Conservation (phyloP, 2,329 filamentous ascomycete species). For the Parafenestella ontariensis region DNA sequence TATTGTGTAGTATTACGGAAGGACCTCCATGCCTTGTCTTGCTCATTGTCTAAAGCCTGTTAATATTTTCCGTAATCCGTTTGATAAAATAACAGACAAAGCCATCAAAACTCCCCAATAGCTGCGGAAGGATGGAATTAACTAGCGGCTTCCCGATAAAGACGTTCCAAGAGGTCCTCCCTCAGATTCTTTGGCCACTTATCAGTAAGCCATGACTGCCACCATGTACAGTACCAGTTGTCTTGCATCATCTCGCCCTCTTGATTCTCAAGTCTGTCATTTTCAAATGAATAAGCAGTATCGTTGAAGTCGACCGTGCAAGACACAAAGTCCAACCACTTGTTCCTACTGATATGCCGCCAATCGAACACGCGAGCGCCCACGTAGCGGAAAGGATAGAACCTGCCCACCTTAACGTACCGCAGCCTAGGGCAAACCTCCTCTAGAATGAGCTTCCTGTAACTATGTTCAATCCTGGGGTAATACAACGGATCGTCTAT, state of each 20-base stretch:
- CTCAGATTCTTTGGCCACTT: not conserved
- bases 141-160: not conserved
- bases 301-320: not conserved
- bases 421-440: not conserved
- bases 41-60: too few species aligned
- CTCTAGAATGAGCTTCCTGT: not conserved
- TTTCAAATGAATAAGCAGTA: not conserved
- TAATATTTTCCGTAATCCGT: not conserved
- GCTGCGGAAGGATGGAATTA: not conserved
- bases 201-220: not conserved
- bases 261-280: not conserved
- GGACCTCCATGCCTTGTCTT: too few species aligned
- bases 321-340: not conserved
- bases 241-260: not conserved
- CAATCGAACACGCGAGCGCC: not conserved
- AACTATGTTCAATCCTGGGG: not conserved
- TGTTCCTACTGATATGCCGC: not conserved
- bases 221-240: not conserved
- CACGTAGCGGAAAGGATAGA: slow-evolving; percentile 1
- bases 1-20: too few species aligned
- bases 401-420: not conserved
- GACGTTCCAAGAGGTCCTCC: not conserved
- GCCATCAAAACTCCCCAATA: not conserved
- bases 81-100: not conserved
- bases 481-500: slow-evolving; percentile 1